Conservation (phyloP, 257 asterid species). For the Solanum sparsipilum region DNA sequence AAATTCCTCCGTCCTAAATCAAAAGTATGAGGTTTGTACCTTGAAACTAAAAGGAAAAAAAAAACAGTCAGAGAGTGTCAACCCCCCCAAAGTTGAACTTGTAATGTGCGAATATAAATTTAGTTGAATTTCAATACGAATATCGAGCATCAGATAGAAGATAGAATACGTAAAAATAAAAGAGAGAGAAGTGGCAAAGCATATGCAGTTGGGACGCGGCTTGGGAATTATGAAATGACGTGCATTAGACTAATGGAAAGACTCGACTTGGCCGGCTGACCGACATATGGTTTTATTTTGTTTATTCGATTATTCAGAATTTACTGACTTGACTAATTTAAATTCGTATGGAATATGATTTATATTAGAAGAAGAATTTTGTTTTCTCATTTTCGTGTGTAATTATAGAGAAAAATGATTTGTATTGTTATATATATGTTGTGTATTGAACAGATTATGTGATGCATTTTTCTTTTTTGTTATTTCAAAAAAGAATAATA, state of each 20-base stretch:
- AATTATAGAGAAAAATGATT: neutral
- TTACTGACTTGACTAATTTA: neutral
- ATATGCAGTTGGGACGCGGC: neutral
- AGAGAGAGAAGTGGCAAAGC: neutral
- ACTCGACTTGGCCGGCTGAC: neutral
- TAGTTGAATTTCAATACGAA: neutral
- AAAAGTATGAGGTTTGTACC: neutral
- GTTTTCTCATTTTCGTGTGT: neutral
- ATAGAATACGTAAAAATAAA: neutral
- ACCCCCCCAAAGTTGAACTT: neutral
- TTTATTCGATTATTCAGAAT: neutral
- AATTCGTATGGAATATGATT: neutral
- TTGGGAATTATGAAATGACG: neutral
- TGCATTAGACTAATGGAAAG: neutral
- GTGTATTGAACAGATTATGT: neutral
- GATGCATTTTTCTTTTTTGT: neutral
- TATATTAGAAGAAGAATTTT: neutral
- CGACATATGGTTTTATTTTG: neutral
- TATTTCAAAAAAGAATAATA: neutral
- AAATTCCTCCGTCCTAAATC: neutral
- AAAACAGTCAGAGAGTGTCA: fast-evolving
- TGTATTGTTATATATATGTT: neutral
- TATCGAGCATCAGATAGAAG: neutral
- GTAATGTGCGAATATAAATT: neutral
- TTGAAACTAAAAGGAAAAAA: neutral